Percentiles rank a stretch among this genome's conserved stretches.
phyloP scores from a whole-genome alignment of 2,329 filamentous ascomycete species.

The Calonectria hawksworthii region DNA sequence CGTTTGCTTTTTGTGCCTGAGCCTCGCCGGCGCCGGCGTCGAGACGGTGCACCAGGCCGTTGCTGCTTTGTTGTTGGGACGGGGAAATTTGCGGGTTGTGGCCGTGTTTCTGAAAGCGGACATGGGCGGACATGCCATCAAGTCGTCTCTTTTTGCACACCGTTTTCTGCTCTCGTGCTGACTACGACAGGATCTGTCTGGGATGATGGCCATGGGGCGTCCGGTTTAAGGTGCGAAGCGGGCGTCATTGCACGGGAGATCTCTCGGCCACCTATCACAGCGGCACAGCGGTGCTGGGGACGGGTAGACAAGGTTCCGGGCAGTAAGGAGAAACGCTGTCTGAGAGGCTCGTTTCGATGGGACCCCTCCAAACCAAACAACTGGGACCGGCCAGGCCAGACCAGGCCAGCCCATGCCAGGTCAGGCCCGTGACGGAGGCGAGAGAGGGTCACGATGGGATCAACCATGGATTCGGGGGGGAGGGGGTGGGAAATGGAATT shows the following conservation, averaged over 20 bases:
- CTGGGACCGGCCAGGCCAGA: slow-evolving; percentile 27
- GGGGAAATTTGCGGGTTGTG: slow-evolving; percentile 14
- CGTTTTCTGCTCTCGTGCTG: background rate
- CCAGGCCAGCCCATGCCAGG: background rate
- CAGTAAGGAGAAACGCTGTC: slow-evolving; percentile 14
- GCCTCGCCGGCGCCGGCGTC: slow-evolving; percentile 3
- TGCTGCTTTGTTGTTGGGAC: background rate
- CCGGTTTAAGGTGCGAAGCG: slow-evolving; percentile 19
- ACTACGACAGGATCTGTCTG: slow-evolving; percentile 6
- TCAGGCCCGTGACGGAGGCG: background rate
- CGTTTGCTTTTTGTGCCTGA: slow-evolving; percentile 5
- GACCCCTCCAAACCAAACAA: slow-evolving; percentile 50
- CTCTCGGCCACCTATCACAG: slow-evolving; percentile 47
- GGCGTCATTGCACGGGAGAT: slow-evolving; percentile 43
- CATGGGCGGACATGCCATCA: background rate
- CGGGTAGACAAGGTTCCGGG: slow-evolving; percentile 23
- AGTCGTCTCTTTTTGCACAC: background rate
- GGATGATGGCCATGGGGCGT: slow-evolving; percentile 3
- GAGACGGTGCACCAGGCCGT: slow-evolving; percentile 14
- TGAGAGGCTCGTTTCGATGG: slow-evolving; percentile 45
- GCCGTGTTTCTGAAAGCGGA: slow-evolving; percentile 15
- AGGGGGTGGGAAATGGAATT: background rate
- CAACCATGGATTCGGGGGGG: background rate
- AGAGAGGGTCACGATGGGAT: background rate
- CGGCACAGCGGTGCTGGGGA: slow-evolving; percentile 25